A percentile compares a stretch with the other conserved stretches of the same genome.
phyloP scores from a whole-genome alignment of 1,139 yeast species.

The Pichia terricola region DNA sequence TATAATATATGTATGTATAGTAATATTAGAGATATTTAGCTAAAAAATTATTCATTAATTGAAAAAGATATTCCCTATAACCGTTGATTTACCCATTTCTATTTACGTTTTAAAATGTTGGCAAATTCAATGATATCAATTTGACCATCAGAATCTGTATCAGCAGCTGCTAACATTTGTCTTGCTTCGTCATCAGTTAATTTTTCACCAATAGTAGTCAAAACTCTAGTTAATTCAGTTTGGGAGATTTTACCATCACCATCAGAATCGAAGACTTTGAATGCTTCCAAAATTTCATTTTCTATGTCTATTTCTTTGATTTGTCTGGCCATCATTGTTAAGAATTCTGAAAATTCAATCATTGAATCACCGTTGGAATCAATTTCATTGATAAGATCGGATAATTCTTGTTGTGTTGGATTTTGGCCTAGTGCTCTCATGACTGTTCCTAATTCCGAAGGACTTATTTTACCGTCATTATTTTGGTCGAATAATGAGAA shows the following conservation, averaged over 20 bases:
- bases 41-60: no score
- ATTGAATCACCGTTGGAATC: constrained; percentile 93
- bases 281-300: constrained; percentile 95
- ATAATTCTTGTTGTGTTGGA: constrained; percentile 91
- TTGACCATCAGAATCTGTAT: constrained; percentile 91
- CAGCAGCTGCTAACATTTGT: constrained; percentile 94
- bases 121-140: constrained; percentile 92
- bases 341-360: constrained; percentile 78
- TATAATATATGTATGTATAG: no score
- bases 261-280: constrained; percentile 84
- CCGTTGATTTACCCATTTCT: not conserved
- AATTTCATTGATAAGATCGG: constrained; percentile 94
- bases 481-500: constrained; percentile 94
- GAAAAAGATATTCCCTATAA: no score
- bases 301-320: constrained; percentile 89
- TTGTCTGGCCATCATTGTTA: constrained; percentile 76
- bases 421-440: constrained; percentile 97
- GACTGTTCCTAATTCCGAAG: constrained; percentile 92
- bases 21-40: no score
- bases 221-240: constrained; percentile 91
- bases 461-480: constrained; percentile 91
- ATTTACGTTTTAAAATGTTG: constrained; percentile 24
- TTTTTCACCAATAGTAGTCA: constrained; percentile 94
- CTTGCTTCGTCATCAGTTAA: constrained; percentile 93
- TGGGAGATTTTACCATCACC: constrained; percentile 96